These are phyloP conservation scores for Saccharomycopsis fodiens DNA, from an alignment of 805 yeast genomes.

Conservation along the genomic window DNA sequence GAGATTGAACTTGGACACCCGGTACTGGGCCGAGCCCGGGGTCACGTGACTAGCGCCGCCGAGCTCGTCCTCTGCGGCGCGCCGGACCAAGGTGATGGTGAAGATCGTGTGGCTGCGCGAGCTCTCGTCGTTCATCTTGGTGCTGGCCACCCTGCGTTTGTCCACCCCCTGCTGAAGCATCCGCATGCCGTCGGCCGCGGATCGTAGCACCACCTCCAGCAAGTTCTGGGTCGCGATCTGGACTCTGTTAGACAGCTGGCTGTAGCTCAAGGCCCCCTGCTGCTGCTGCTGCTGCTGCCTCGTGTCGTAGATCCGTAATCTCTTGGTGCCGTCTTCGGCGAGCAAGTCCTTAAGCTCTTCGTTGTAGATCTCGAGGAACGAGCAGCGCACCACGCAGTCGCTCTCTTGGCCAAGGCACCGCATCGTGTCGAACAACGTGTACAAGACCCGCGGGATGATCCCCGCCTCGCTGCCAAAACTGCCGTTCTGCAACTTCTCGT, in stretches of 20 bases:
- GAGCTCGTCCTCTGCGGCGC: slow-evolving; percentile 21
- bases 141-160: slow-evolving; percentile 59
- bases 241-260: slow-evolving; percentile 24
- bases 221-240: slow-evolving; percentile 46
- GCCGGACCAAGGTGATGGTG: slow-evolving; percentile 51
- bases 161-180: slow-evolving; percentile 50
- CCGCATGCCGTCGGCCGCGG: slow-evolving; percentile 48
- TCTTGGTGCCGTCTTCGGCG: slow-evolving; percentile 35
- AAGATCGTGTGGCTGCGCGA: slow-evolving; percentile 76
- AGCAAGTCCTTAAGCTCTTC: slow-evolving; percentile 77
- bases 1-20: slow-evolving; percentile 64
- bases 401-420: slow-evolving; percentile 27
- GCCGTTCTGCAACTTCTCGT: slow-evolving; percentile 30
- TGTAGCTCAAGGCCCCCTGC: slow-evolving; percentile 26
- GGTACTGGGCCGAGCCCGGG: slow-evolving; percentile 25
- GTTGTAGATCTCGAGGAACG: slow-evolving; percentile 80
- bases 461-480: slow-evolving; percentile 43
- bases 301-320: slow-evolving; percentile 44
- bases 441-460: slow-evolving; percentile 52
- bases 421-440: slow-evolving; percentile 46
- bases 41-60: too few relatives aligned
- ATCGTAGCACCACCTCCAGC: slow-evolving; percentile 50
- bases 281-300: too few relatives aligned
- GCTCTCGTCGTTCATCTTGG: slow-evolving; percentile 66
- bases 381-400: slow-evolving; percentile 65